A percentile compares a stretch with the other conserved stretches of the same genome.
Conservation (phyloP, 192 early-diverging fungal genomes). For the Podila clonocystis region DNA sequence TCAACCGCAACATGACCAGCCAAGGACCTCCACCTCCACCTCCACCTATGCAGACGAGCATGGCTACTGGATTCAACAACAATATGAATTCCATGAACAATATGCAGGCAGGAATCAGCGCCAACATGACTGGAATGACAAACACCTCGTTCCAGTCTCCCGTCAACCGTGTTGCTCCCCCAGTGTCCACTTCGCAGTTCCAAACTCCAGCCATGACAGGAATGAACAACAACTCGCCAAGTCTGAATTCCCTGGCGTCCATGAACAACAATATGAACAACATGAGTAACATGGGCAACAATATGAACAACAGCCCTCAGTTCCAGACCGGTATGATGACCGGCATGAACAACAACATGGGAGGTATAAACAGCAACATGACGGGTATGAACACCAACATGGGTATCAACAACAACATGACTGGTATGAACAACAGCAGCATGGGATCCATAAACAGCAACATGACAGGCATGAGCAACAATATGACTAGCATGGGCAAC, state of each 20-base stretch:
- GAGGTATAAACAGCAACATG: neutral
- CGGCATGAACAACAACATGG: slow-evolving; percentile 18
- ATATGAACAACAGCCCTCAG: slow-evolving; percentile 10
- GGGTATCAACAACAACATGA: slow-evolving; percentile 14
- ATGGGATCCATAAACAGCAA: slow-evolving; percentile 18
- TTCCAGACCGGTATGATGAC: slow-evolving; percentile 17
- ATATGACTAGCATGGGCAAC: slow-evolving; percentile 9
- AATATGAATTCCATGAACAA: slow-evolving; percentile 35
- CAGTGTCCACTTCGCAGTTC: slow-evolving; percentile 16
- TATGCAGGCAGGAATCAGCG: slow-evolving; percentile 33
- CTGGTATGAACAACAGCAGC: neutral
- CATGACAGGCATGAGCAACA: slow-evolving; percentile 23
- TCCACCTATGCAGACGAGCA: slow-evolving; percentile 45
- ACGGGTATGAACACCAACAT: slow-evolving; percentile 15
- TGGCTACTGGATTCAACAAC: slow-evolving; percentile 48
- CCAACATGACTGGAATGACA: slow-evolving; percentile 26
- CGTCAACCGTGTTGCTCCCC: slow-evolving; percentile 20
- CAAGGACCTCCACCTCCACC: slow-evolving; percentile 46
- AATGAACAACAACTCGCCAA: slow-evolving; percentile 1
- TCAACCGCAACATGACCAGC: slow-evolving; percentile 35
- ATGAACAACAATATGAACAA: slow-evolving; percentile 24
- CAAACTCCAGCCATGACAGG: slow-evolving; percentile 33
- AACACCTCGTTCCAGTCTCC: slow-evolving; percentile 15
- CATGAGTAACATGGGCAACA: slow-evolving; percentile 18
- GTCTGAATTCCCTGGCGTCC: neutral